Conservation (phyloP, 495 filamentous ascomycete species). For the Filosporella fistucella region DNA sequence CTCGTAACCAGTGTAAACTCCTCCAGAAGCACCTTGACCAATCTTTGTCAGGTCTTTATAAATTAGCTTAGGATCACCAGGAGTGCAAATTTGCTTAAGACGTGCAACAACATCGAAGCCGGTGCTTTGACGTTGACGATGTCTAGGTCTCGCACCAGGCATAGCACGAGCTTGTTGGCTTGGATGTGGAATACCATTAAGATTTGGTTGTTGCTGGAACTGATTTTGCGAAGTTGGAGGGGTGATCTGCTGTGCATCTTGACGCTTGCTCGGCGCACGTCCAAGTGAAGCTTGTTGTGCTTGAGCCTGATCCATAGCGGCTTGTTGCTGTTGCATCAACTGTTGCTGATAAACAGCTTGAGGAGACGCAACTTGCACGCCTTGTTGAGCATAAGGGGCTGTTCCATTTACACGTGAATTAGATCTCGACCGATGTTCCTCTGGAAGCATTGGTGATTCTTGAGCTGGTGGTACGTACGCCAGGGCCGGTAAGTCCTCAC, state of each 20-base stretch:
- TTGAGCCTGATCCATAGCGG: constrained; percentile 68
- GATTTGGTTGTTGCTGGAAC: constrained; percentile 47
- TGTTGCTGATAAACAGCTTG: constrained; percentile 65
- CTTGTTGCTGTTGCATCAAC: constrained; percentile 67
- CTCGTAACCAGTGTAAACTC: constrained; percentile 91
- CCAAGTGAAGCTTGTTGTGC: constrained; percentile 59
- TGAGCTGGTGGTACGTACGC: constrained; percentile 36
- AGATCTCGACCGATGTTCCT: constrained; percentile 47
- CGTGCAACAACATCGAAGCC: constrained; percentile 77
- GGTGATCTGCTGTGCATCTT: constrained; percentile 31
- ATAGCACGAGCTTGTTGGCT: constrained; percentile 35
- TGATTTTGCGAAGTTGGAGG: constrained; percentile 53
- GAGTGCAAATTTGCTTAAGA: constrained; percentile 82
- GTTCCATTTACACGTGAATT: constrained; percentile 46
- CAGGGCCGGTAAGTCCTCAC: constrained; percentile 42
- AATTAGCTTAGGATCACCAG: constrained; percentile 79
- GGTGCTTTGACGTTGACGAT: constrained; percentile 66
- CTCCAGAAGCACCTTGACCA: constrained; percentile 94
- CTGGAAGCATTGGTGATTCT: constrained; percentile 47
- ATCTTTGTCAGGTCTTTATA: constrained; percentile 92
- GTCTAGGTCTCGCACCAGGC: constrained; percentile 61
- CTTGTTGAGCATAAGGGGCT: constrained; percentile 33
- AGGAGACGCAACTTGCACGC: constrained; percentile 30
- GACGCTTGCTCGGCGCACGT: constrained; percentile 61
- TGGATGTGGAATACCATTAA: constrained; percentile 49